A percentile compares a stretch with the other conserved stretches of the same genome.
phyloP scores from a whole-genome alignment of 192 early-diverging fungal species.

The Coemansia sp. region DNA sequence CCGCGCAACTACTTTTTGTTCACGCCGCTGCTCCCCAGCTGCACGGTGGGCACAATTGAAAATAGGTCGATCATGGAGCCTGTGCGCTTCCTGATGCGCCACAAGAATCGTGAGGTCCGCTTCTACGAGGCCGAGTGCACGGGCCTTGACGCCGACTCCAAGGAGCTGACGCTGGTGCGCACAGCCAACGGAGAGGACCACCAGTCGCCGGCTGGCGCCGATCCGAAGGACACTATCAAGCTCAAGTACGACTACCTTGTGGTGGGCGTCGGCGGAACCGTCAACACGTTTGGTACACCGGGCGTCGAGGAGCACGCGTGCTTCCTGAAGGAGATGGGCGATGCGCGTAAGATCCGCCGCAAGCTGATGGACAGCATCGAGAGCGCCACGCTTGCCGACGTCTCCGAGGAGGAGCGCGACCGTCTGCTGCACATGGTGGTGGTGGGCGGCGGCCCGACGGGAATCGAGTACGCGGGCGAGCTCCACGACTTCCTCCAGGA shows the following conservation, averaged over 20 bases:
- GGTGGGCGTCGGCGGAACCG: slow-evolving; percentile 77
- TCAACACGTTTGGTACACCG: slow-evolving; percentile 81
- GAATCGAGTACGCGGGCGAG: slow-evolving; percentile 72
- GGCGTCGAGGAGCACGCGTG: slow-evolving; percentile 87
- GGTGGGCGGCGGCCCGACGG: slow-evolving; percentile 87
- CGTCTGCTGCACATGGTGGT: slow-evolving; percentile 78
- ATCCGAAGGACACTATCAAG: slow-evolving; percentile 21
- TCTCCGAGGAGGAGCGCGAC: slow-evolving; percentile 64
- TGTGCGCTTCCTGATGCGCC: slow-evolving; percentile 80
- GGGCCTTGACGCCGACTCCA: slow-evolving; percentile 78
- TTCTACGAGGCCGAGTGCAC: slow-evolving; percentile 91
- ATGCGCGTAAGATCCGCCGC: slow-evolving; percentile 78
- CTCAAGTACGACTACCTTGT: slow-evolving; percentile 81
- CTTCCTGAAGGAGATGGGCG: slow-evolving; percentile 82
- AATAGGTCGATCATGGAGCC: slow-evolving; percentile 86
- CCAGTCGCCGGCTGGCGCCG: slow-evolving; percentile 52
- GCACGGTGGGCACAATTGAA: slow-evolving; percentile 83
- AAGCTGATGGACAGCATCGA: slow-evolving; percentile 80
- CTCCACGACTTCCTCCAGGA: slow-evolving; percentile 82
- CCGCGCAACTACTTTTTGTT: slow-evolving; percentile 87
- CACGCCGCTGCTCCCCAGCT: slow-evolving; percentile 83
- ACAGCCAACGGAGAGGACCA: slow-evolving; percentile 58
- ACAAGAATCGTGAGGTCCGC: slow-evolving; percentile 80
- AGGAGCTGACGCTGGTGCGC: slow-evolving; percentile 78
- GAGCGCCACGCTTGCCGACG: slow-evolving; percentile 66